Base-by-base conservation (phyloP, 2,329 filamentous ascomycete species). In the Pseudogymnoascus sp. region DNA sequence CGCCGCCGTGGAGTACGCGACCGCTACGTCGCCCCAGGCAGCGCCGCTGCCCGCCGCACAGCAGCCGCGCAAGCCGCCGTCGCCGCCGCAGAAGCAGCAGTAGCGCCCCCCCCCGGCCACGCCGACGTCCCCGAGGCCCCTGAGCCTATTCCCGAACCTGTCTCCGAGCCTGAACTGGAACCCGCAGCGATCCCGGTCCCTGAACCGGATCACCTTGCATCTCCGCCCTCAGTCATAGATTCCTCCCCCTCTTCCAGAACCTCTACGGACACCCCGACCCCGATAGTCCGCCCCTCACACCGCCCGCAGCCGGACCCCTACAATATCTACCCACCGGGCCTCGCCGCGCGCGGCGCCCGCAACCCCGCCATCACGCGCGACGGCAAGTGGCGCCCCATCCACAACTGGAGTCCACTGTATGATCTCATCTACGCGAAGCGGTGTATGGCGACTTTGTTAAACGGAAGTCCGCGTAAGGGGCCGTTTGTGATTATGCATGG, bases 401-500 rank as follows among this genome's bases (percentile, higher is more conserved):
- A 84, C 68, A 73, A 76, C 61, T 85, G 83, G 83, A 81, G 81
- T 5, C 74, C 75, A 49, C 78, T 78, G 36, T 83, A 85, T 72
- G 83, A 86, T 68, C 77, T 84, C 73, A 74, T 84, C 28, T 86
- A 86, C 65, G 83, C 83, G 61, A 84, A 82, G 71, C 76, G 84
- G 8, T 86, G 83, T 73, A 84, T 84, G 71, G 80, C 80, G n/a
- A 81, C 84, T 60, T 74, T 86, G 8, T 76, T 84, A 23, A 83
- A 82, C 71, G 77, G 80, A 63, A 82, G 80, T 64, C 84, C 84
- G 23, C 76, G 83, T 61, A 85, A 85, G 71, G 82, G 78, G 65
- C 82, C 84, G 68, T 82, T 82, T 67, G 79, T 86, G 63, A 79
- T 86, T 68, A 77, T 77, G 72, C 79, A 81, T 66, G 83, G 82